Evolutionary conservation across 768 basidiomycete species (phyloP).

Genomic region (Pholiota microspora): DNA sequence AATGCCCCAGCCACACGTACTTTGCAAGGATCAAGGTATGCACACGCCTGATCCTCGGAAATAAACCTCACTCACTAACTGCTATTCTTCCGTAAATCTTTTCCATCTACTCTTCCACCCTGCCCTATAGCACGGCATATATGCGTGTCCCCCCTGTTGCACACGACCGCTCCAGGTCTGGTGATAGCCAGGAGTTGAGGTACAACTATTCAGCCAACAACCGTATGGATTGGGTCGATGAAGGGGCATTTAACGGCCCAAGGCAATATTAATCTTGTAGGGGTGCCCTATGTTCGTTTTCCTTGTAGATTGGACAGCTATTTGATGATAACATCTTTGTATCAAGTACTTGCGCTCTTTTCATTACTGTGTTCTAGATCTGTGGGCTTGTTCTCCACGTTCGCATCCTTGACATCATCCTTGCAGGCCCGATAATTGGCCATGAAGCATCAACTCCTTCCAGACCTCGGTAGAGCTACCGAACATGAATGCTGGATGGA

Average conservation of each 20-base stretch:
- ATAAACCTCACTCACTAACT: slow-evolving; percentile 4
- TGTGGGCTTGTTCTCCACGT: not conserved
- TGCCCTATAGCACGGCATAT: slow-evolving; percentile 23
- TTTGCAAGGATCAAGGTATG: slow-evolving; percentile 26
- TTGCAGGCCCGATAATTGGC: not conserved
- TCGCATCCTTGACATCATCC: not conserved
- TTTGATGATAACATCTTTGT: not conserved
- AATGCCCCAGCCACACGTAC: slow-evolving; percentile 10
- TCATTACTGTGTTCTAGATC: not conserved
- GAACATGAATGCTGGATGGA: not conserved
- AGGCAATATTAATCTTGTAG: slow-evolving; percentile 12
- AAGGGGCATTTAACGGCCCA: slow-evolving; percentile 38
- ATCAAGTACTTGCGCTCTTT: not conserved
- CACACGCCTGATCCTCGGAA: slow-evolving; percentile 20
- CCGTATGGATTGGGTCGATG: slow-evolving; percentile 45
- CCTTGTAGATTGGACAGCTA: not conserved
- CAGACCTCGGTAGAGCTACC: not conserved
- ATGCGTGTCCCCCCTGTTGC: slow-evolving; percentile 28
- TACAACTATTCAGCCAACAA: slow-evolving; percentile 29
- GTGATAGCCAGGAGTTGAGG: slow-evolving; percentile 19
- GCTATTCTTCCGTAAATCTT: not conserved
- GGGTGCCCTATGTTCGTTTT: not conserved
- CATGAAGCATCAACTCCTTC: not conserved
- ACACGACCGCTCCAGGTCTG: slow-evolving; percentile 26
- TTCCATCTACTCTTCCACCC: slow-evolving; percentile 6